Base-by-base conservation (phyloP, 2,329 filamentous ascomycete species). In the Rutstroemia sp. region DNA sequence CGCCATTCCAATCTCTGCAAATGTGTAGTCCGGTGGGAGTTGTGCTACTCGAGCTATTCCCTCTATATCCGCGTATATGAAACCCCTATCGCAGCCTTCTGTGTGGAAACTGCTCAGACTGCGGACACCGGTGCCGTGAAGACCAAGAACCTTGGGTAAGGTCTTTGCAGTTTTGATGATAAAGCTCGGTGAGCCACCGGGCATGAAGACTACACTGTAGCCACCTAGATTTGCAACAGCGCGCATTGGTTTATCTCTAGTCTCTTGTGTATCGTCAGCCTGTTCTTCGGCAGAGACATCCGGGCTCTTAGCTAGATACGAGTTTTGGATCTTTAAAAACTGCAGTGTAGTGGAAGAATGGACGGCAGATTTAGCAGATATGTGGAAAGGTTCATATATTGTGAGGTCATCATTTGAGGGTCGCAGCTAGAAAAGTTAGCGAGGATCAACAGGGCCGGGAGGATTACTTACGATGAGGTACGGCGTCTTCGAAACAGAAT, bases 91-190 rank as follows among this genome's bases (percentile, higher is more conserved):
- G 67, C 89, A 94, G 5, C 82, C 84, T 54, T 84, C 80, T 0
- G 86, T 91, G 68, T 95, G 83, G 68, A 96, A 89, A 0, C 82
- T 75, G 61, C 85, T 89, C 64, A 97, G 77, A 50, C 85, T 83
- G 40, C 84, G 80, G 3, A 92, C 83, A 7, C 81, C 80, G 14
- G 78, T 75, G 0, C 87, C 86, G 58, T 86, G 82, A 1, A 96
- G 74, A 10, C 82, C 79, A n/a, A 95, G 72, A 14, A 96, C 80
- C 62, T 83, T 84, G 0, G 92, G 91, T 5, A 79, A 72, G 51
- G 86, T 91, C 62, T 89, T 88, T 38, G 89, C 81, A 48, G 89
- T 89, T 66, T 89, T 95, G 45, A 96, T 70, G 46, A 99, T 74
- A 69, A 97, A 92, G 57, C 84, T 86, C 0, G 92, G 88, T 0